A percentile compares a stretch with the other conserved stretches of the same genome.
phyloP scores from a whole-genome alignment of 2,329 filamentous ascomycete genomes.

The Fusarium sp. region DNA sequence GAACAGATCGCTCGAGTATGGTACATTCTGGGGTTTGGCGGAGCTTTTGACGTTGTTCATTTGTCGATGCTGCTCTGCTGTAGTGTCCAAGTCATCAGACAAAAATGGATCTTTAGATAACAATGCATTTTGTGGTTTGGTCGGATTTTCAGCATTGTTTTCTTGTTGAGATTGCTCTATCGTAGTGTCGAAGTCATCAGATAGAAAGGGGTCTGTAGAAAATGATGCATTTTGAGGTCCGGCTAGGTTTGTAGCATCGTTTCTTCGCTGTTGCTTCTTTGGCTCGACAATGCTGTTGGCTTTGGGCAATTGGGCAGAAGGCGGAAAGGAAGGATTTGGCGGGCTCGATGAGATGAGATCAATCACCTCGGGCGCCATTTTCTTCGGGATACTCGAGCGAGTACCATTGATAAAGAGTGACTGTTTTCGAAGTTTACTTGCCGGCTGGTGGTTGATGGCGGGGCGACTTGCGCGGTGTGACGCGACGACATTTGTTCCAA shows the following conservation, averaged over 20 bases:
- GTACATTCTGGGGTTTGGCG: background rate
- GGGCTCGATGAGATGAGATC: conserved; percentile 59
- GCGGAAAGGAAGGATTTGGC: conserved; percentile 12
- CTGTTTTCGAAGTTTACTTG: conserved; percentile 1
- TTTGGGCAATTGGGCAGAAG: conserved; percentile 8
- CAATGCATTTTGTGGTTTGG: background rate
- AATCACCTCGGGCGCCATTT: conserved; percentile 55
- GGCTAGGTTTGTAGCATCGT: background rate
- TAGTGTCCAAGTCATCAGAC: conserved; percentile 60
- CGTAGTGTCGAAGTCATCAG: conserved; percentile 60
- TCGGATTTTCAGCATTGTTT: background rate
- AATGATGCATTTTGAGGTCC: background rate
- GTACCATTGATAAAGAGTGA: conserved; percentile 1
- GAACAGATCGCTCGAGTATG: conserved; percentile 31
- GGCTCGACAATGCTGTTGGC: background rate
- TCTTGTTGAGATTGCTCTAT: conserved; percentile 43
- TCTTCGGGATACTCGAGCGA: background rate
- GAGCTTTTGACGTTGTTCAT: background rate
- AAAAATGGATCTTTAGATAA: conserved; percentile 36
- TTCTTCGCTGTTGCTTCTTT: background rate
- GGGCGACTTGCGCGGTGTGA: conserved; percentile 37
- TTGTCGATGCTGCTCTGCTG: conserved; percentile 47
- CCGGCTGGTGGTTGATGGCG: conserved; percentile 13
- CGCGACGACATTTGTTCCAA: conserved; percentile 24
- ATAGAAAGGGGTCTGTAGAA: conserved; percentile 40